phyloP scores from a whole-genome alignment of 345 rosid species.

The Trapa incisa region DNA sequence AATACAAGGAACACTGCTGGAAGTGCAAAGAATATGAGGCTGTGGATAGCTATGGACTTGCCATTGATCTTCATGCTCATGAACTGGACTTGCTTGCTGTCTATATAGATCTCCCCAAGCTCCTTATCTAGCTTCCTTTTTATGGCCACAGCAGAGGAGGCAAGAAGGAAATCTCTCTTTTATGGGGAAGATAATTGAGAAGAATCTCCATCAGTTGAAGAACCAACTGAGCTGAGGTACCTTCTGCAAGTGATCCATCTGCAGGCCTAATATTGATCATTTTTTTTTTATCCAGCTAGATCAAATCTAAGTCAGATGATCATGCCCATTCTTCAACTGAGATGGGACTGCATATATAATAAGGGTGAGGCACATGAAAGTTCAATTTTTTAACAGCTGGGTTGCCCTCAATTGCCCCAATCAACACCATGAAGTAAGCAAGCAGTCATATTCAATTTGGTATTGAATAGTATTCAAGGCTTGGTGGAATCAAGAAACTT shows the following conservation, averaged over 20 bases:
- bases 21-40: conserved; percentile 61
- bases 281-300: no score
- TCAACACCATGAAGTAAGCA: no score
- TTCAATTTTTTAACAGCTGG: background rate
- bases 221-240: no score
- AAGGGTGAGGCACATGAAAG: background rate
- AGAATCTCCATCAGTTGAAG: no score
- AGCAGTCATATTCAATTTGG: background rate
- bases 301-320: no score
- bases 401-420: no score
- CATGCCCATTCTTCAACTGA: background rate
- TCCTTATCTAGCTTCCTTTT: background rate
- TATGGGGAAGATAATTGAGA: no score
- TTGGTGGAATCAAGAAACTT: background rate
- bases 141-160: background rate
- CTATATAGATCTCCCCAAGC: background rate
- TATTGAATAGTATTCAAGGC: background rate
- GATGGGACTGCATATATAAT: background rate
- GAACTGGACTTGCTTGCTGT: conserved; percentile 41
- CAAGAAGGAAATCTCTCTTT: background rate
- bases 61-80: conserved; percentile 91
- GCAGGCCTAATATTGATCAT: no score
- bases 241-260: no score
- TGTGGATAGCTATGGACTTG: conserved; percentile 68
- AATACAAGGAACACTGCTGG: background rate